phyloP scores from a whole-genome alignment of 2,329 filamentous ascomycete species.

The Colletotrichum ledebouriae region DNA sequence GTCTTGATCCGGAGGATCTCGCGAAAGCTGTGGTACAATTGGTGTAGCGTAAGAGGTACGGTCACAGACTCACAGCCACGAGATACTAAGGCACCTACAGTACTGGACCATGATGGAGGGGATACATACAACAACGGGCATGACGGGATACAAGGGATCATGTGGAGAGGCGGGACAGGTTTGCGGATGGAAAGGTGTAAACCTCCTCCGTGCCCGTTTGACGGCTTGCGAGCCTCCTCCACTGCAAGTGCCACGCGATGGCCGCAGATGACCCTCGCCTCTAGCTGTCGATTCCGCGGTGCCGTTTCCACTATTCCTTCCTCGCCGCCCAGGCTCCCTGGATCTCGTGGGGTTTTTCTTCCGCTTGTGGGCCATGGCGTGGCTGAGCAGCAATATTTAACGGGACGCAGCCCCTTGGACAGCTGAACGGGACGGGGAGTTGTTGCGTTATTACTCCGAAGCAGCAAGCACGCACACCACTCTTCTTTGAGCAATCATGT shows the following conservation, averaged over 20 bases:
- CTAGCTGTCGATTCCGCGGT: too few species aligned
- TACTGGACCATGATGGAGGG: too few species aligned
- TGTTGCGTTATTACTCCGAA: not conserved
- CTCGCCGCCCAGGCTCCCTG: slow-evolving; percentile 16
- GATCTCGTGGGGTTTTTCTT: slow-evolving; percentile 12
- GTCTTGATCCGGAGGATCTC: not conserved
- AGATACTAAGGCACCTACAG: too few species aligned
- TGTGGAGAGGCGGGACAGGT: too few species aligned
- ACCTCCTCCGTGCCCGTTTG: too few species aligned
- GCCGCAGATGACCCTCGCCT: too few species aligned
- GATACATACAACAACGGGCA: not conserved
- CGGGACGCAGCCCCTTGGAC: slow-evolving; percentile 23
- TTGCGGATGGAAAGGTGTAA: too few species aligned
- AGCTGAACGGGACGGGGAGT: slow-evolving; percentile 15
- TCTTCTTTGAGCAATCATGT: too few species aligned
- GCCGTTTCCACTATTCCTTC: not conserved
- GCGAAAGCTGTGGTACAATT: not conserved
- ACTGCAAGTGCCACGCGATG: too few species aligned
- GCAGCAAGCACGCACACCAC: too few species aligned
- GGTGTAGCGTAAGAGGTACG: not conserved
- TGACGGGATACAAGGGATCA: not conserved
- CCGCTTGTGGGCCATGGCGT: slow-evolving; percentile 24
- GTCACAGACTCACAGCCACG: too few species aligned
- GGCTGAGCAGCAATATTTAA: slow-evolving; percentile 32
- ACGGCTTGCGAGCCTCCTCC: too few species aligned